Evolutionary conservation across 1,284 basidiomycete genomes (phyloP).

Genomic region (Mrakiaceae sp.): DNA sequence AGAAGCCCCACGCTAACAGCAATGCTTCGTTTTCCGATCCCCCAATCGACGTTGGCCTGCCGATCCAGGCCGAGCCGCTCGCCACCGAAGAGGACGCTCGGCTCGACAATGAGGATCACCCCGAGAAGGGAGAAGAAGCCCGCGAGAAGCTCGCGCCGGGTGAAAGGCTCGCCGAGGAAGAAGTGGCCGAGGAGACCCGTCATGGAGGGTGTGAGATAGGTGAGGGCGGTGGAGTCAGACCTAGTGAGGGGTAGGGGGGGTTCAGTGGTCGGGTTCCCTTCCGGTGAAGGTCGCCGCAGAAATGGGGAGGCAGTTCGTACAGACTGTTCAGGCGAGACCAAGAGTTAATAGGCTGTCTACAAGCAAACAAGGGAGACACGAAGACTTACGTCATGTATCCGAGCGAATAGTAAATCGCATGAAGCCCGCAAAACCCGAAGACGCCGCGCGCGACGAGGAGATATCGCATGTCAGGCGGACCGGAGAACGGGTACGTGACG

Average conservation of each 20-base stretch:
- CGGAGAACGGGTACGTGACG: constrained; percentile 47
- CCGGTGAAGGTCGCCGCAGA: no score
- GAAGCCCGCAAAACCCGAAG: constrained; percentile 51
- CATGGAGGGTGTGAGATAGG: constrained; percentile 58
- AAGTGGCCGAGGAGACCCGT: constrained; percentile 58
- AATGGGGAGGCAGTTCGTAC: no score
- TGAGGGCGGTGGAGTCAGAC: constrained; percentile 63
- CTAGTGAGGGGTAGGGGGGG: constrained; percentile 51
- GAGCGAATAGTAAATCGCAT: constrained; percentile 22
- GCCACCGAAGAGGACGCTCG: constrained; percentile 47
- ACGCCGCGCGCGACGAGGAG: constrained; percentile 51
- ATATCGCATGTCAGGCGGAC: constrained; percentile 53
- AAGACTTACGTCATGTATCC: constrained; percentile 15
- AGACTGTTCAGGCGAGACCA: no score
- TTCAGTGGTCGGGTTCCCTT: no score
- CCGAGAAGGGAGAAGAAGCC: constrained; percentile 50
- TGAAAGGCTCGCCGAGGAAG: constrained; percentile 54
- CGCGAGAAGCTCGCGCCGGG: constrained; percentile 48
- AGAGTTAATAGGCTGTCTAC: no score
- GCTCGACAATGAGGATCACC: constrained; percentile 55
- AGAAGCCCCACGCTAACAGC: constrained; percentile 29
- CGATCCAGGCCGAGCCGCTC: constrained; percentile 47
- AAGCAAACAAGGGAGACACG: constrained; percentile 47
- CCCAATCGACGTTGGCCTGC: constrained; percentile 8
- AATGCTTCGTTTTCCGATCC: constrained; percentile 22